Evolutionary conservation across 805 yeast species (phyloP).

Genomic region (Ogataea philodendri): DNA sequence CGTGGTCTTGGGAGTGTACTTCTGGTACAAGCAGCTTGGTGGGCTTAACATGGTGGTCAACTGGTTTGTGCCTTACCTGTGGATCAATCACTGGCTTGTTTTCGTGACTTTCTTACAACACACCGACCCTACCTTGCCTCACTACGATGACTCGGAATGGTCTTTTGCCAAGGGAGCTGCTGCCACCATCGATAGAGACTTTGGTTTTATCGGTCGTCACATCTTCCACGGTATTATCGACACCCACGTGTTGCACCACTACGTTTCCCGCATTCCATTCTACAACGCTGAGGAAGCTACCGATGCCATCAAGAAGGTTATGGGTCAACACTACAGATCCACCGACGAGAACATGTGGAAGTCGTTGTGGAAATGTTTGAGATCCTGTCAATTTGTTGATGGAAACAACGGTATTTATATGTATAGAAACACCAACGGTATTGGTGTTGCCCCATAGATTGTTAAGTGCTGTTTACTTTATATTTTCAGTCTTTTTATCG

Average conservation of each 20-base stretch:
- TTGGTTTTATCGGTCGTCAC: constrained; percentile 56
- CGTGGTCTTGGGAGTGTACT: constrained; percentile 45
- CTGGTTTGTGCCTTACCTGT: constrained; percentile 58
- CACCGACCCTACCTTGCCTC: constrained; percentile 59
- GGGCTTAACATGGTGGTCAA: constrained; percentile 48
- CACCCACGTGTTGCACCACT: constrained; percentile 58
- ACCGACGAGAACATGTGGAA: constrained; percentile 56
- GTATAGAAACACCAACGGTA: constrained; percentile 58
- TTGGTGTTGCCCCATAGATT: constrained; percentile 37
- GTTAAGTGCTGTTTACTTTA: background rate
- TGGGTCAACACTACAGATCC: constrained; percentile 51
- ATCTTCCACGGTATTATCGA: constrained; percentile 59
- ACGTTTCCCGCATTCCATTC: constrained; percentile 54
- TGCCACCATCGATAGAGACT: constrained; percentile 61
- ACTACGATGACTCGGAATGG: constrained; percentile 56
- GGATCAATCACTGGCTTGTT: constrained; percentile 66
- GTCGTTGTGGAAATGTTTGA: constrained; percentile 53
- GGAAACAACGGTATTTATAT: constrained; percentile 64
- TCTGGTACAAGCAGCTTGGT: constrained; percentile 50
- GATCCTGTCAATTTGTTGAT: constrained; percentile 71
- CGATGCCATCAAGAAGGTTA: constrained; percentile 48
- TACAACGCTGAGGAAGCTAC: constrained; percentile 55
- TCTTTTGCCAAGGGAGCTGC: constrained; percentile 67
- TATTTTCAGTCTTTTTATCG: background rate
- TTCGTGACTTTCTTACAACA: constrained; percentile 63